phyloP scores from a whole-genome alignment of 1,284 basidiomycete species.

The Acaromyces ingoldii region DNA sequence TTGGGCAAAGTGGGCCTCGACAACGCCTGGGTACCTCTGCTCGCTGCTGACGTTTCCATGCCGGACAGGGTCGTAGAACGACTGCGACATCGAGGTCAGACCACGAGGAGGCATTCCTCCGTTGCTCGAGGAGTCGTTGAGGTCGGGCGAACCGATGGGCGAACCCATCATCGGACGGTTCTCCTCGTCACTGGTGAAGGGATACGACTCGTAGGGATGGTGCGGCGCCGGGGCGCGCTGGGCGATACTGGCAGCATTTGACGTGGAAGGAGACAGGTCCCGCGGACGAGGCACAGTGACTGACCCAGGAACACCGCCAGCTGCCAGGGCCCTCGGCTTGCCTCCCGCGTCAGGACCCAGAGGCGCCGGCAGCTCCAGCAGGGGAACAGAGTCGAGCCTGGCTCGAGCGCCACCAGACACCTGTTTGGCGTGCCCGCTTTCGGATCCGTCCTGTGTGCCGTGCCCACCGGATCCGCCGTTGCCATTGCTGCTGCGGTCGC shows the following conservation, averaged over 20 bases:
- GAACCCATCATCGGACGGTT: constrained; percentile 40
- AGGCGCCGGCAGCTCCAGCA: constrained; percentile 48
- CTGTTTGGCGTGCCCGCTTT: constrained; percentile 28
- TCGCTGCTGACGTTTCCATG: constrained; percentile 35
- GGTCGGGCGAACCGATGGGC: constrained; percentile 29
- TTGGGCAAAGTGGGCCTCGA: constrained; percentile 31
- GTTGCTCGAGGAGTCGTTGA: constrained; percentile 9
- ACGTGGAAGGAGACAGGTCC: constrained; percentile 4
- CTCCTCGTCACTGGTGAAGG: constrained; percentile 27
- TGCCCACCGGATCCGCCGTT: no score
- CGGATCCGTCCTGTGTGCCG: constrained; percentile 12
- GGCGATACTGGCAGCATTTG: no score
- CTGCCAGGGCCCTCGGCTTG: constrained; percentile 13
- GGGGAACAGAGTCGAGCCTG: constrained; percentile 43
- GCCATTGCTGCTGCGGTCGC: constrained; percentile 5
- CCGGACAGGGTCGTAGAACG: constrained; percentile 17
- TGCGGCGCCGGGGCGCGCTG: background rate
- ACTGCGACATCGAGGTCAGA: background rate
- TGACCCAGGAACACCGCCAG: constrained; percentile 10
- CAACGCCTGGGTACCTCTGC: constrained; percentile 36
- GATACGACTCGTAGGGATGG: constrained; percentile 22
- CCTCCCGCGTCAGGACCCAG: constrained; percentile 41
- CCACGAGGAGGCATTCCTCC: no score
- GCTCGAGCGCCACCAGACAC: constrained; percentile 22
- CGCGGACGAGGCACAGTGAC: constrained; percentile 29